These are phyloP conservation scores for Coprinopsis strossmayeri DNA, from an alignment of 768 basidiomycete genomes.

Conservation along the genomic window DNA sequence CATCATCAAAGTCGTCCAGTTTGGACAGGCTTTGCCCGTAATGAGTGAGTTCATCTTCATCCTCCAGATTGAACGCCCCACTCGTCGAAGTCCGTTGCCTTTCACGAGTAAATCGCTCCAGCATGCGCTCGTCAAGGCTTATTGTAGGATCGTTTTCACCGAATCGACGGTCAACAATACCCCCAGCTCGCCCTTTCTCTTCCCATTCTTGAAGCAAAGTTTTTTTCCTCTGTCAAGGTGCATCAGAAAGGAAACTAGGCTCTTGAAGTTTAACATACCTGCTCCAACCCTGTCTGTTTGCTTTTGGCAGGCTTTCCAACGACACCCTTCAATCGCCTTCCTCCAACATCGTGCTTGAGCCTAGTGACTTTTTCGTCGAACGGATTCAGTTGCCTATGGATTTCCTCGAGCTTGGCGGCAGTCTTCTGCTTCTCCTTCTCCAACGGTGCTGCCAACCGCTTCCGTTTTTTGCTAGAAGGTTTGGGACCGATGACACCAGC, in stretches of 20 bases:
- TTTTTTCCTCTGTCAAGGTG: constrained; percentile 62
- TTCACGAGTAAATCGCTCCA: constrained; percentile 92
- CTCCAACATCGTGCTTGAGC: constrained; percentile 89
- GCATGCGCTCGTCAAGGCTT: constrained; percentile 94
- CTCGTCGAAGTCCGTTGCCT: constrained; percentile 74
- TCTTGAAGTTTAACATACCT: constrained; percentile 43
- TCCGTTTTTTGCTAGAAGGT: constrained; percentile 58
- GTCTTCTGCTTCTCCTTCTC: constrained; percentile 83
- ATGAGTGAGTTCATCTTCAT: constrained; percentile 87
- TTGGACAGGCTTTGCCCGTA: constrained; percentile 86
- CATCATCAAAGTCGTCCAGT: constrained; percentile 77
- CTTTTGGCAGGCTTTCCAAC: constrained; percentile 80
- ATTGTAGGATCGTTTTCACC: constrained; percentile 92
- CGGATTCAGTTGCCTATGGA: constrained; percentile 82
- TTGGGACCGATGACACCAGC: constrained; percentile 69
- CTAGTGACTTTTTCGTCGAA: constrained; percentile 93
- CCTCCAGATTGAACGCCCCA: constrained; percentile 81
- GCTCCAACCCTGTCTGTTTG: constrained; percentile 86
- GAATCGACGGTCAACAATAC: constrained; percentile 89
- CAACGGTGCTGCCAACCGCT: constrained; percentile 40
- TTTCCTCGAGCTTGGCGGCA: constrained; percentile 73
- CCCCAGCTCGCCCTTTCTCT: constrained; percentile 74
- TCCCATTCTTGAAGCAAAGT: constrained; percentile 85
- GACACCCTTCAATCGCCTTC: constrained; percentile 77
- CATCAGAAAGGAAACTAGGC: constrained; percentile 5